Evolutionary conservation across 805 yeast species (phyloP).

Genomic region (Wickerhamomyces xylosicus): DNA sequence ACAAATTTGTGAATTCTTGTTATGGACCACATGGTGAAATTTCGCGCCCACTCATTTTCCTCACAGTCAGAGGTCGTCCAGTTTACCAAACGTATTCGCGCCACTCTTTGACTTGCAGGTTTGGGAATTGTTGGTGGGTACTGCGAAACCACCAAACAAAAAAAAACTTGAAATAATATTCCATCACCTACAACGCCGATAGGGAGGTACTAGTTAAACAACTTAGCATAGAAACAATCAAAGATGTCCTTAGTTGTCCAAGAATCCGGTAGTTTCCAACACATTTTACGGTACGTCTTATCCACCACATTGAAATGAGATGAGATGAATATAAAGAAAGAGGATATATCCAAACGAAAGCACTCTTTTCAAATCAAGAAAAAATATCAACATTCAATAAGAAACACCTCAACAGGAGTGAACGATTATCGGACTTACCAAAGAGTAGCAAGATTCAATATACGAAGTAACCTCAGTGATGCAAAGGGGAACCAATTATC

Average conservation of each 20-base stretch:
- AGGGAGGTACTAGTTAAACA: background rate
- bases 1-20: background rate
- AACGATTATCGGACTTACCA: too few relatives aligned
- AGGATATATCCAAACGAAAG: background rate
- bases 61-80: background rate
- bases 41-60: background rate
- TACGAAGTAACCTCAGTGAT: too few relatives aligned
- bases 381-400: background rate
- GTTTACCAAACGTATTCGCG: background rate
- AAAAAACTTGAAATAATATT: slow-evolving; percentile 9
- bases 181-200: slow-evolving; percentile 3
- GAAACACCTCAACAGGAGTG: too few relatives aligned
- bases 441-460: too few relatives aligned
- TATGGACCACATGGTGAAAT: background rate
- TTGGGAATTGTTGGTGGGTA: background rate
- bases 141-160: slow-evolving; percentile 2
- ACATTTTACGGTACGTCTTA: slow-evolving; percentile 93
- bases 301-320: slow-evolving; percentile 1
- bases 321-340: background rate
- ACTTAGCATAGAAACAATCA: slow-evolving; percentile 6
- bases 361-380: background rate
- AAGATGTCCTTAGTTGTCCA: slow-evolving; percentile 92
- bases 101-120: background rate
- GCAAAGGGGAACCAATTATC: too few relatives aligned
- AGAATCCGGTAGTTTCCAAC: slow-evolving; percentile 99